These are phyloP conservation scores for Aspergillus ellipticus DNA, from an alignment of 495 filamentous ascomycete genomes.

Conservation along the genomic window DNA sequence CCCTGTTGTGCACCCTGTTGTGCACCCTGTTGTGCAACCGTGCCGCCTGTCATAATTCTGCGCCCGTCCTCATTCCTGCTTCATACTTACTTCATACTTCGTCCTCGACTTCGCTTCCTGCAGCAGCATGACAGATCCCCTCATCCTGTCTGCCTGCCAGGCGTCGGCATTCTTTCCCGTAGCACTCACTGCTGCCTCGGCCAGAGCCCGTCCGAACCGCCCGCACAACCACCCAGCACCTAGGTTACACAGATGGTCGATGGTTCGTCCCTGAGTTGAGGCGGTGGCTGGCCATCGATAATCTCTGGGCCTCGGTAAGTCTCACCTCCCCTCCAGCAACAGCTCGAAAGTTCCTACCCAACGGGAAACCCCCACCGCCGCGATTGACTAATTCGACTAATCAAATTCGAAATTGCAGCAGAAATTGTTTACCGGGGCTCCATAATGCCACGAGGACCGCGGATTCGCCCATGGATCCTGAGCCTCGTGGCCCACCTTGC, in stretches of 20 bases:
- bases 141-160: too few species aligned
- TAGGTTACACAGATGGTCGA: too few species aligned
- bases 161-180: too few species aligned
- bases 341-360: background rate
- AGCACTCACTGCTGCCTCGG: too few species aligned
- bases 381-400: background rate
- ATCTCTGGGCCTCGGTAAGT: background rate
- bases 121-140: too few species aligned
- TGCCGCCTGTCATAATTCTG: too few species aligned
- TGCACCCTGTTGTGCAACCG: too few species aligned
- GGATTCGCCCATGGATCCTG: slow-evolving; percentile 1
- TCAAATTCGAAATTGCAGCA: background rate
- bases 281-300: background rate
- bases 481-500: slow-evolving; percentile 3
- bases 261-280: background rate
- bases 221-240: too few species aligned
- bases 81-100: too few species aligned
- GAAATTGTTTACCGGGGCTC: background rate
- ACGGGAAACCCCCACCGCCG: background rate
- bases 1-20: too few species aligned
- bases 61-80: too few species aligned
- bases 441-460: background rate
- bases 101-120: too few species aligned
- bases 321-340: background rate
- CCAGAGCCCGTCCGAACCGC: background rate